Evolutionary conservation across 768 basidiomycete genomes (phyloP), one percentile per base, ranked within the genome.

Genomic region (Mrakia frigida): DNA sequence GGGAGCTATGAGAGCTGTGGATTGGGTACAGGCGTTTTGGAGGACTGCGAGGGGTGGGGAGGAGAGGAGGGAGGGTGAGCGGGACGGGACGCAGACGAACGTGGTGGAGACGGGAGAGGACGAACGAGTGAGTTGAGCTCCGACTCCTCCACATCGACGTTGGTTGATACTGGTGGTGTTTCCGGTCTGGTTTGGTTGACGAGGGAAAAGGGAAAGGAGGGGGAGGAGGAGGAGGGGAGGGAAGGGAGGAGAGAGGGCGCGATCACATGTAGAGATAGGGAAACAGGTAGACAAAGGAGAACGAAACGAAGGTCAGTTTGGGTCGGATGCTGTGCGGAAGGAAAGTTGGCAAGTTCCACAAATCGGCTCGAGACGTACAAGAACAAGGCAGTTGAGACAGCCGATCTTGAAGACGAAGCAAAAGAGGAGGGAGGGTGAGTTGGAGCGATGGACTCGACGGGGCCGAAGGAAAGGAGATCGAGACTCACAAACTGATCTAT

Each of bases 11-110:
- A 65, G 63, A 65, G 33, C 35, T 13, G 37, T 37, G n/a, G 63
- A 31, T 65, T 65, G 63, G 31, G 63, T 65, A 33, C 63, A 65
- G 63, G 63, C 63, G 63, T 65, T 65, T 65, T 65, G 63, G 35
- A 65, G 63, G 63, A 65, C 63, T 60, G 59, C 23, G n/a, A 21
- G n/a, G 10, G n/a, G 3, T 6, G 5, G 6, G 6, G 53, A 56
- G 53, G 21, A 33, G n/a, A n/a, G 14, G 59, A 60, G 25, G 28
- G 33, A 16, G 33, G 13, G 59, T 5, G n/a, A 25, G 59, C 2
- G 33, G 16, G 16, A 11, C 33, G 11, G 33, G n/a, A 13, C 11
- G 59, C 3, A 6, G 33, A 16, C 59, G 59, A 28, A 14, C 6
- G 14, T 31, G n/a, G 4, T 2, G 59, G 59, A n/a, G 33, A 9